A percentile compares a stretch with the other conserved stretches of the same genome.
Conservation (phyloP, 169 alveolate genomes). For the Eimeria nieschulzi region DNA sequence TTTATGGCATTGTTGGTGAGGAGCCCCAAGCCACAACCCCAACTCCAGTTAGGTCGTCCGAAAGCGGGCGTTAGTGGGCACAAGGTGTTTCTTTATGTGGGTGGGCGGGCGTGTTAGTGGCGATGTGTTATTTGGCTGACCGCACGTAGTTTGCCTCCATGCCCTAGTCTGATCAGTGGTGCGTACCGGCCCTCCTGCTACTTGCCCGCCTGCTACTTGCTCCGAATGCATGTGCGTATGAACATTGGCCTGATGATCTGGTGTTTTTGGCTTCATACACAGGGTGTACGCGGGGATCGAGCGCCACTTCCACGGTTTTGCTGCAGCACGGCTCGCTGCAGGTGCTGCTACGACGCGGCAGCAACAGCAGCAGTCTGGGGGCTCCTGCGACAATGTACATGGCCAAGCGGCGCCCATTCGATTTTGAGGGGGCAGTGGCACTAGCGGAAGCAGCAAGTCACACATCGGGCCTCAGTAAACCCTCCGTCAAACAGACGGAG, state of each 20-base stretch:
- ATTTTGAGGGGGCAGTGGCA: slow-evolving; percentile 14
- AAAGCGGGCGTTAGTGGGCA: no score
- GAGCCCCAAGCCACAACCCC: neutral
- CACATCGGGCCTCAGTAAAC: neutral
- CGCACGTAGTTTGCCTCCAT: no score
- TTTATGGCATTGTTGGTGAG: slow-evolving; percentile 7
- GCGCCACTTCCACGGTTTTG: slow-evolving; percentile 17
- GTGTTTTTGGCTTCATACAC: neutral
- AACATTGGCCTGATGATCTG: no score
- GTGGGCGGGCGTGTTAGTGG: no score
- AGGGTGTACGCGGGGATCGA: slow-evolving; percentile 8
- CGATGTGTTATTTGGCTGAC: no score
- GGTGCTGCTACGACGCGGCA: slow-evolving; percentile 34
- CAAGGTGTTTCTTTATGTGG: no score
- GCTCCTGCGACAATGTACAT: slow-evolving; percentile 19
- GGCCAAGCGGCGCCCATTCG: neutral
- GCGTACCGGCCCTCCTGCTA: no score
- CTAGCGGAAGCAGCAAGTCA: neutral
- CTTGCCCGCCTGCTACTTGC: no score
- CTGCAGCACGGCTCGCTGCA: slow-evolving; percentile 19
- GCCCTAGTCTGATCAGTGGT: no score
- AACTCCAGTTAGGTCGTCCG: no score
- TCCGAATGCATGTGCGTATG: neutral
- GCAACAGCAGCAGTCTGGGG: slow-evolving; percentile 12
- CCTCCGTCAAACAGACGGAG: neutral